Conservation (phyloP, 192 early-diverging fungal genomes). For the Spizellomyces punctatus region DNA sequence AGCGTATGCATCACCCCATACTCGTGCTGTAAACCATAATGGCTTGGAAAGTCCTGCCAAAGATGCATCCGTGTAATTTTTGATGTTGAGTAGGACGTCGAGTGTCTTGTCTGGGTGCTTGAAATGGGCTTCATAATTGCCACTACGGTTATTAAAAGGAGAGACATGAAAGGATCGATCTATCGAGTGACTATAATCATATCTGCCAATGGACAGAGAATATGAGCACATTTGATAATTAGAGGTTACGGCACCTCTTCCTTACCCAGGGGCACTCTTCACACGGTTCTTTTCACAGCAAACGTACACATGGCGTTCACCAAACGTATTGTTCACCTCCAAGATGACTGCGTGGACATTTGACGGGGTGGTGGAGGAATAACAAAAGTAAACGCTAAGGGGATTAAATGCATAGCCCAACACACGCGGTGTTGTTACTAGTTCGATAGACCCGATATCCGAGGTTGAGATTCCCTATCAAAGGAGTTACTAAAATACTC, state of each 20-base stretch:
- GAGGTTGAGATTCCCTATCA: slow-evolving; percentile 14
- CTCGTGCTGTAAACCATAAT: slow-evolving; percentile 34
- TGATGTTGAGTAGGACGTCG: slow-evolving; percentile 41
- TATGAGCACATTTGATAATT: not conserved
- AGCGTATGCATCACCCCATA: slow-evolving; percentile 23
- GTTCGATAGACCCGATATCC: slow-evolving; percentile 39
- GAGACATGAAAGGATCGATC: slow-evolving; percentile 48
- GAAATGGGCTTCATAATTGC: slow-evolving; percentile 45
- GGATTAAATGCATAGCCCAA: slow-evolving; percentile 58
- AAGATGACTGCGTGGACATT: slow-evolving; percentile 39
- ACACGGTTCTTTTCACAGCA: slow-evolving; percentile 30
- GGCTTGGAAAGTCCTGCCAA: not conserved
- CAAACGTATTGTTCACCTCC: slow-evolving; percentile 66
- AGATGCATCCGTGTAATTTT: slow-evolving; percentile 29
- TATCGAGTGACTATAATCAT: slow-evolving; percentile 25
- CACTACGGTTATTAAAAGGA: slow-evolving; percentile 55
- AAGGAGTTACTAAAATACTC: no score
- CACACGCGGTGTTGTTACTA: slow-evolving; percentile 57
- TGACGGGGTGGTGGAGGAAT: slow-evolving; percentile 6
- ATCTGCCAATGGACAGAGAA: slow-evolving; percentile 14
- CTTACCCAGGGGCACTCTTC: slow-evolving; percentile 25
- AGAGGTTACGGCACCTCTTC: not conserved
- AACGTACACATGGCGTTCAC: slow-evolving; percentile 58
- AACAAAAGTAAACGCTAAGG: slow-evolving; percentile 55
- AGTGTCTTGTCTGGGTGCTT: slow-evolving; percentile 17